These are phyloP conservation scores for Irineochytrium annulatum DNA, from an alignment of 192 early-diverging fungal genomes.

Conservation along the genomic window DNA sequence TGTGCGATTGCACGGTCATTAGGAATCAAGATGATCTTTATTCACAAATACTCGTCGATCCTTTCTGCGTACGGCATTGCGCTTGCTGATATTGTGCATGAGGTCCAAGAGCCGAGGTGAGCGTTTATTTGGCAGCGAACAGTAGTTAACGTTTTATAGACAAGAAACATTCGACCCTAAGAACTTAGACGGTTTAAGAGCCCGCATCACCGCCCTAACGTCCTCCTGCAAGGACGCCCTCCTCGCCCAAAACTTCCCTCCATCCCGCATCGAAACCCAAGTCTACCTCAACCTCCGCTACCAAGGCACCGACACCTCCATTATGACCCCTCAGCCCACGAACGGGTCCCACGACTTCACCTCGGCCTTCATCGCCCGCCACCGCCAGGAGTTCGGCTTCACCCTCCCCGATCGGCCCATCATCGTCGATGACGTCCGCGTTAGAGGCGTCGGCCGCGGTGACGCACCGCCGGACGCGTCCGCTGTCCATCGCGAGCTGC, in stretches of 20 bases:
- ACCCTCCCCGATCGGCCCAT: conserved; percentile 74
- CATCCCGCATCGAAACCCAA: conserved; percentile 50
- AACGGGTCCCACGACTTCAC: conserved; percentile 62
- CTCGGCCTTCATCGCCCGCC: conserved; percentile 63
- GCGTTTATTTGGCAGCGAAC: conserved; percentile 1
- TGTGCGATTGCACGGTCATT: conserved; percentile 86
- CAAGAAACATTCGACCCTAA: conserved; percentile 35
- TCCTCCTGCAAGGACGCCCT: conserved; percentile 50
- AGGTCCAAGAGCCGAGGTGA: conserved; percentile 77
- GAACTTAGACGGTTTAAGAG: conserved; percentile 39
- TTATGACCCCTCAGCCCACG: conserved; percentile 79
- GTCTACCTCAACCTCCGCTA: conserved; percentile 87
- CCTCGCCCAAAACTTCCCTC: conserved; percentile 65
- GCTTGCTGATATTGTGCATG: conserved; percentile 88
- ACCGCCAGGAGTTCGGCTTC: conserved; percentile 95
- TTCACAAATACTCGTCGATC: conserved; percentile 86
- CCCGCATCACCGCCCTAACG: conserved; percentile 50
- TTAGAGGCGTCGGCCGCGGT: conserved; percentile 73
- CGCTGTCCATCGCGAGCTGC: conserved; percentile 52
- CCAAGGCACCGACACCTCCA: conserved; percentile 84
- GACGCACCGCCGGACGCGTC: conserved; percentile 11
- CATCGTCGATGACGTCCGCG: conserved; percentile 87
- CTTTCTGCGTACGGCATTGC: conserved; percentile 90
- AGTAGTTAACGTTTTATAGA: conserved; percentile 10
- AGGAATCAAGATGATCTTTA: conserved; percentile 79